Conservation (phyloP, 1,139 yeast genomes). For the Candida glucosophila region DNA sequence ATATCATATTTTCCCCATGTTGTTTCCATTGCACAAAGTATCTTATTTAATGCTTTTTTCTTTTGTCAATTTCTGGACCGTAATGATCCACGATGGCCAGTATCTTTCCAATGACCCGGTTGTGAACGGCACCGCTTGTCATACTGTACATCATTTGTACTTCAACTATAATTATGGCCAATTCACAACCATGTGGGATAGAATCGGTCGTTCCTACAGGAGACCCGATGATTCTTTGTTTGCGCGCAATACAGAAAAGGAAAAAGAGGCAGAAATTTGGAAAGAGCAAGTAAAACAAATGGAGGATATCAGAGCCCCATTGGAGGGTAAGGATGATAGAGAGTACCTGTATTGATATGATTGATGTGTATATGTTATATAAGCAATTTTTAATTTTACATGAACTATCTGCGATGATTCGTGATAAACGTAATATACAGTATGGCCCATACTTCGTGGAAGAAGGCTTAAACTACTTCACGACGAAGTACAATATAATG, state of each 20-base stretch:
- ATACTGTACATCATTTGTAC: slow-evolving; percentile 91
- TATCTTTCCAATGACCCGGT: slow-evolving; percentile 89
- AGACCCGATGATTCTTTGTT: slow-evolving; percentile 84
- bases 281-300: slow-evolving; percentile 62
- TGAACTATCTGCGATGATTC: too few species aligned
- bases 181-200: slow-evolving; percentile 96
- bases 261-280: slow-evolving; percentile 52
- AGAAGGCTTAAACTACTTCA: too few species aligned
- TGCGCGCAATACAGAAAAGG: slow-evolving; percentile 49
- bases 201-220: slow-evolving; percentile 89
- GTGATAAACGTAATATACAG: too few species aligned
- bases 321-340: slow-evolving; percentile 71
- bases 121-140: slow-evolving; percentile 97
- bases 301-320: slow-evolving; percentile 70
- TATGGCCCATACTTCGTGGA: too few species aligned
- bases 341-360: too few species aligned
- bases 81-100: slow-evolving; percentile 97
- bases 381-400: too few species aligned
- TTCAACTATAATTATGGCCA: slow-evolving; percentile 98
- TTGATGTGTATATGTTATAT: too few species aligned
- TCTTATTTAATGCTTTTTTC: slow-evolving; percentile 75
- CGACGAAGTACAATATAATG: too few species aligned
- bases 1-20: slow-evolving; percentile 81
- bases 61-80: slow-evolving; percentile 95
- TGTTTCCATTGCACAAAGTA: slow-evolving; percentile 87